Conservation (phyloP, 345 rosid species). For the Eucalyptus virginea region DNA sequence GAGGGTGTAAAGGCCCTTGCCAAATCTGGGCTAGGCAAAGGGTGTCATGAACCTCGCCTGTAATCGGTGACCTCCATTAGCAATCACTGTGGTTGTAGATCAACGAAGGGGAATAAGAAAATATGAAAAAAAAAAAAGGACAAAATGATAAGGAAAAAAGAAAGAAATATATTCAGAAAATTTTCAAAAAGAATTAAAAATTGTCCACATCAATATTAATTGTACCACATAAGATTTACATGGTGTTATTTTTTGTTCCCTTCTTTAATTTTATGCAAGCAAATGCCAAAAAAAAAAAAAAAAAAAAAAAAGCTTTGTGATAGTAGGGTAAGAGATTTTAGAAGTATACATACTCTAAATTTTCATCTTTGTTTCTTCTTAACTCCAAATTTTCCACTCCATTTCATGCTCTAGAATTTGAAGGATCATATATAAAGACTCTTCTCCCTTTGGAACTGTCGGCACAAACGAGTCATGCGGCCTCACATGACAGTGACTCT, state of each 20-base stretch:
- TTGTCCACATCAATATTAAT: rapidly evolving
- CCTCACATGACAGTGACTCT: neutral
- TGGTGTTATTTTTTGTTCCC: neutral
- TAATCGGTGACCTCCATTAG: neutral
- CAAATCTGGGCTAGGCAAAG: neutral
- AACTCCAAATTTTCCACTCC: neutral
- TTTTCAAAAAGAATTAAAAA: neutral
- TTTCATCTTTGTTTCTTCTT: neutral
- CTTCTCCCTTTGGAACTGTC: neutral
- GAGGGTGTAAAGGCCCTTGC: neutral
- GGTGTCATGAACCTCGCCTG: neutral
- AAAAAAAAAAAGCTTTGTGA: neutral
- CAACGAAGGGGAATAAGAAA: neutral
- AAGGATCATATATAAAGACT: neutral
- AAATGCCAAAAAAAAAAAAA: neutral
- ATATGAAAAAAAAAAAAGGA: neutral
- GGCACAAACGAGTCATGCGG: neutral
- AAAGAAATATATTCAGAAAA: no score
- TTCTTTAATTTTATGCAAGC: neutral
- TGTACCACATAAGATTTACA: neutral
- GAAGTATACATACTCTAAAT: neutral
- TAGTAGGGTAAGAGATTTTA: neutral
- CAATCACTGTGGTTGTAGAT: no score
- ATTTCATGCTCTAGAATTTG: neutral
- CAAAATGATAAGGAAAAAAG: neutral